Evolutionary conservation across 179 eudicot species (phyloP), one percentile per base, ranked within the genome.

Genomic region (Camellia oleifera): DNA sequence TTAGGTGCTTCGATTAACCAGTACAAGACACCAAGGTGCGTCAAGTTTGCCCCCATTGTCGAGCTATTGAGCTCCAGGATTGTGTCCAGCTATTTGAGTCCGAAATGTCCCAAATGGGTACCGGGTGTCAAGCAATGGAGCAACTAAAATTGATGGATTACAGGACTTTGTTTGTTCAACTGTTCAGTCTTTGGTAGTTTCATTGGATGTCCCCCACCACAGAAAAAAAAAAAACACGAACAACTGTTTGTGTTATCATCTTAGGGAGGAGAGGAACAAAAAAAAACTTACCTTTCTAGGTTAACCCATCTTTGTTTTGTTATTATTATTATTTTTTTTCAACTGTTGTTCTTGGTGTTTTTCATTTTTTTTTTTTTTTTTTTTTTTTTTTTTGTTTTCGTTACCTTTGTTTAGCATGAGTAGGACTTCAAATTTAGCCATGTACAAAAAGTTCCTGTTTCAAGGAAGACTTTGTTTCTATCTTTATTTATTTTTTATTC

Each of bases 11-110:
- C 98, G 0, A 92, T 94, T 7, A 92, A 92, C 72, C 98, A 94
- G 86, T 94, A 94, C 69, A 94, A 94, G 83, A 87, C 98, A 7
- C 98, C 98, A 8, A 76, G 97, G 79, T 94, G 98, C 81, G 95
- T 94, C 3, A 94, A 90, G 60, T 92, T 84, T 79, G 91, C 88
- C 42, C 97, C 95, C 6, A 91, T 94, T 68, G 86, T 94, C 13
- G 92, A 94, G 88, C 85, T 94, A 42, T 72, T 94, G 82, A 91
- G 92, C 82, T 87, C 95, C 5, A 90, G 91, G 83, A 94, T 94
- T 8, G 88, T 81, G 76, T 78, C 82, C 0, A 86, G 72, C 61
- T 90, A 90, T 79, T 85, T 89, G 26, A 94, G 98, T 77, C 98
- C 97, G 0, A 94, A 90, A 70, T 91, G 98, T 65, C 98, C 98